Base-by-base conservation (phyloP, 2,329 filamentous ascomycete species). In the Emmonsiellopsis sp. region DNA sequence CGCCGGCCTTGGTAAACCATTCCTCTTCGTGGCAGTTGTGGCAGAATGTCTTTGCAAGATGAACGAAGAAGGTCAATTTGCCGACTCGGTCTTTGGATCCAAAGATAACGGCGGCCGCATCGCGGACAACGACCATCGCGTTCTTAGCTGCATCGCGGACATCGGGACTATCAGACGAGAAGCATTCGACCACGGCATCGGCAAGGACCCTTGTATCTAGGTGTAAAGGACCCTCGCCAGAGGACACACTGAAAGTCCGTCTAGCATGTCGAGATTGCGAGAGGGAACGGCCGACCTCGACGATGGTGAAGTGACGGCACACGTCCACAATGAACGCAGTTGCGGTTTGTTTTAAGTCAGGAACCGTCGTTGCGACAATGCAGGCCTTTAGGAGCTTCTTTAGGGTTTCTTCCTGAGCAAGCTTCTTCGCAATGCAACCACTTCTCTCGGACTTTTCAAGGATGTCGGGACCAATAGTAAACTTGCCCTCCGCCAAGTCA, bases 1-100 rank as follows among this genome's bases (percentile, higher is more conserved):
- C 93, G 48, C 92, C 93, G 39, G 90, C 87, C 71, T 99, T 98
- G 51, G 91, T 91, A 65, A 95, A 98, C 93, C 94, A 99, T 63
- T 98, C 93, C 67, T 98, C 92, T 62, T 93, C 90, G 62, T 96
- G 91, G 68, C 93, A 98, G 59, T 88, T 90, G 67, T 98, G 93
- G 61, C 88, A 93, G 67, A 97, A 95, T 0, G 84, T 85, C 56
- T 83, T 86, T 40, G 86, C 85, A 5, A 98, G 77, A 62, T 92
- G 85, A 55, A 79, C 80, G 71, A 98, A 98, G 70, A 98, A 88
- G 0, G 86, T 83, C 7, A 98, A 77, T 53, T 83, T 84, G 36
- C 87, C 82, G 34, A 91, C 84, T 51, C 86, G 80, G 21, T 78
- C 79, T 40, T 84, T 75, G 0, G 82, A 83, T 2, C 91, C 91